Evolutionary conservation across 164 flowering plant species (phyloP).

Genomic region (Vitis vinifera): DNA sequence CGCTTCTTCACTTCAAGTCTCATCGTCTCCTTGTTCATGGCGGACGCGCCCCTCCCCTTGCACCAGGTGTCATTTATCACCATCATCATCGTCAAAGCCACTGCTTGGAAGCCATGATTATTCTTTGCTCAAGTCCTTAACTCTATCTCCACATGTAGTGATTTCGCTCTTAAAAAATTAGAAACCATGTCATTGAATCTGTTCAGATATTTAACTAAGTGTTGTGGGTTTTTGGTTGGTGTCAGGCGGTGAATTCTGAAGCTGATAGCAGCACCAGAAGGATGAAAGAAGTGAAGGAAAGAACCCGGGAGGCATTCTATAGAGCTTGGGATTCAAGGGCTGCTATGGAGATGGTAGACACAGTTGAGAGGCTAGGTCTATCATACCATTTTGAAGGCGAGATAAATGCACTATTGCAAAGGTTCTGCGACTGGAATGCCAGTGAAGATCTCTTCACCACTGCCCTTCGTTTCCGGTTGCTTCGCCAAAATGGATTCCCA

Average conservation of each 20-base stretch:
- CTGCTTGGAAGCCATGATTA: too few species aligned
- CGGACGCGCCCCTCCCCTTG: too few species aligned
- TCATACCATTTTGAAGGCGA: slow-evolving; percentile 15
- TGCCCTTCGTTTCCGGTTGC: slow-evolving; percentile 9
- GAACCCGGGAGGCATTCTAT: neutral
- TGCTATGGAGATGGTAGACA: slow-evolving; percentile 10
- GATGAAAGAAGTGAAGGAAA: neutral
- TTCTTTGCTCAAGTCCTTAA: too few species aligned
- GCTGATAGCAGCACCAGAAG: neutral
- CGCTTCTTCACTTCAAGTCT: too few species aligned
- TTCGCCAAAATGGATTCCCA: slow-evolving; percentile 8
- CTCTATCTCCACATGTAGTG: neutral
- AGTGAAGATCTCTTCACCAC: slow-evolving; percentile 6
- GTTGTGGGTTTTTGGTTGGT: neutral
- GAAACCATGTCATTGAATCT: too few species aligned
- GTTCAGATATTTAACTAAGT: too few species aligned
- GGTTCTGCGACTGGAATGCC: neutral
- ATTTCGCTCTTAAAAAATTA: too few species aligned
- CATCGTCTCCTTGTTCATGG: too few species aligned
- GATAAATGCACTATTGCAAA: neutral
- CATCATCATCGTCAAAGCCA: too few species aligned
- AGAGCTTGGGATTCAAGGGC: slow-evolving; percentile 1
- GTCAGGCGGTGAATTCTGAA: neutral
- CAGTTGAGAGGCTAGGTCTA: slow-evolving; percentile 12
- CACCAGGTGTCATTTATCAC: too few species aligned